Evolutionary conservation across 805 yeast genomes (phyloP).

Genomic region (Kazachstania taianensis): DNA sequence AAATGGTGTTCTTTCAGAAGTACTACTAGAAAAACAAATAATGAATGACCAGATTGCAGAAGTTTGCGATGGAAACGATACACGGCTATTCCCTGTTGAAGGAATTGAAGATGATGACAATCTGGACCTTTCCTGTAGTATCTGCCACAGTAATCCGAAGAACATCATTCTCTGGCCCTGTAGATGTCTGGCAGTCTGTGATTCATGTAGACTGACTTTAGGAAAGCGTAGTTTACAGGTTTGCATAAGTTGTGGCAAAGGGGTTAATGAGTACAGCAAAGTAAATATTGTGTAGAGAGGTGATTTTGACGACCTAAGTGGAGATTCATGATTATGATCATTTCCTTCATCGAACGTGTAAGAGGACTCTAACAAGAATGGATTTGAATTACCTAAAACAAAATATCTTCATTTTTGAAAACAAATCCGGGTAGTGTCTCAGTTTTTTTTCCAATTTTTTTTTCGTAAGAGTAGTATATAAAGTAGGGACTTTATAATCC

Average conservation of each 20-base stretch:
- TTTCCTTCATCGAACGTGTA: no score
- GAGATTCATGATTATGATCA: no score
- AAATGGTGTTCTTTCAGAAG: conserved; percentile 24
- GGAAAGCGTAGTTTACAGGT: conserved; percentile 63
- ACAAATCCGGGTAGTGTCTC: no score
- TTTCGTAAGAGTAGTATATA: no score
- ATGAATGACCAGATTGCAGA: no score
- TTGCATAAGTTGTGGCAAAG: conserved; percentile 77
- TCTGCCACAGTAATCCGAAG: conserved; percentile 67
- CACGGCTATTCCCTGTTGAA: background rate
- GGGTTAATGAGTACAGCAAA: conserved; percentile 49
- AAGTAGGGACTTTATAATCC: no score
- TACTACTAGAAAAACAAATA: conserved; percentile 17
- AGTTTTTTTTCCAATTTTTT: no score
- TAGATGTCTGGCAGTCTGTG: conserved; percentile 80
- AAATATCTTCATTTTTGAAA: no score
- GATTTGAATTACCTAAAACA: no score
- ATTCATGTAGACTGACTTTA: conserved; percentile 64
- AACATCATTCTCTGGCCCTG: conserved; percentile 90
- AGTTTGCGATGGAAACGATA: conserved; percentile 8
- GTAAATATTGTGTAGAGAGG: conserved; percentile 26
- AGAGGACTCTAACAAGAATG: no score
- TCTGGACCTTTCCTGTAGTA: conserved; percentile 50
- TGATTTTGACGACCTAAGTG: no score
- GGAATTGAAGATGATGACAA: conserved; percentile 19